phyloP scores from a whole-genome alignment of 1,284 basidiomycete species.

The Heterobasidion parviporum region DNA sequence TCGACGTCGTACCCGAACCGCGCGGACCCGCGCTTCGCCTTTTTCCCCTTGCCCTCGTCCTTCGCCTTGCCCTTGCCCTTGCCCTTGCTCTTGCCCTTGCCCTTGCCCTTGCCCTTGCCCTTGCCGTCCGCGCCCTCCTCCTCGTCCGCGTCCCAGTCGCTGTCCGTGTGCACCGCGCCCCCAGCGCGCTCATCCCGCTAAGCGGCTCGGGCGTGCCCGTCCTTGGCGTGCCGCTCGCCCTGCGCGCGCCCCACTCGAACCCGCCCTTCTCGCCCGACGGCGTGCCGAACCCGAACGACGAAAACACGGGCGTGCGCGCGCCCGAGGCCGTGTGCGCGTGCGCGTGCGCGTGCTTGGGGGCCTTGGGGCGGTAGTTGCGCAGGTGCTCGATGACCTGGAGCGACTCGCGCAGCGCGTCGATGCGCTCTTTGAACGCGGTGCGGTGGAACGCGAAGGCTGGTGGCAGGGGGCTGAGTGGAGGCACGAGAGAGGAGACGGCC shows the following conservation, averaged over 20 bases:
- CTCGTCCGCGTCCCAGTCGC: conserved; percentile 7
- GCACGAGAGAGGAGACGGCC: neutral
- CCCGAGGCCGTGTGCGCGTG: conserved; percentile 17
- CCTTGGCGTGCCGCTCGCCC: neutral
- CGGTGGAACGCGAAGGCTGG: conserved; percentile 66
- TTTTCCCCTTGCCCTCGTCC: conserved; percentile 16
- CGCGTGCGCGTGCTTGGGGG: conserved; percentile 24
- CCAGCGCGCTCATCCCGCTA: no score
- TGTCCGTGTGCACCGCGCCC: neutral
- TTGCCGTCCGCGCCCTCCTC: conserved; percentile 5
- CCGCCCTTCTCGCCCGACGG: neutral
- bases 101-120: neutral
- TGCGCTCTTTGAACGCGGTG: conserved; percentile 68
- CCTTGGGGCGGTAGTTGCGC: conserved; percentile 54
- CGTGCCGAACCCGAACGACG: conserved; percentile 14
- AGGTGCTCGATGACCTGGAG: conserved; percentile 63
- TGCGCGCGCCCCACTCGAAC: neutral
- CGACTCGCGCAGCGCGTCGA: conserved; percentile 46
- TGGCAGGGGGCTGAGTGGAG: neutral
- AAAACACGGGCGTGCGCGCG: conserved; percentile 33
- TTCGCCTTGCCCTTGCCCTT: conserved; percentile 17
- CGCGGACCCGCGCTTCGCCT: neutral
- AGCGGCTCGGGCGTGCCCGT: conserved; percentile 2
- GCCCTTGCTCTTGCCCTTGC: neutral
- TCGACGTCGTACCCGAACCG: neutral